phyloP scores from a whole-genome alignment of 768 basidiomycete genomes.

The Pleurotus djamor region DNA sequence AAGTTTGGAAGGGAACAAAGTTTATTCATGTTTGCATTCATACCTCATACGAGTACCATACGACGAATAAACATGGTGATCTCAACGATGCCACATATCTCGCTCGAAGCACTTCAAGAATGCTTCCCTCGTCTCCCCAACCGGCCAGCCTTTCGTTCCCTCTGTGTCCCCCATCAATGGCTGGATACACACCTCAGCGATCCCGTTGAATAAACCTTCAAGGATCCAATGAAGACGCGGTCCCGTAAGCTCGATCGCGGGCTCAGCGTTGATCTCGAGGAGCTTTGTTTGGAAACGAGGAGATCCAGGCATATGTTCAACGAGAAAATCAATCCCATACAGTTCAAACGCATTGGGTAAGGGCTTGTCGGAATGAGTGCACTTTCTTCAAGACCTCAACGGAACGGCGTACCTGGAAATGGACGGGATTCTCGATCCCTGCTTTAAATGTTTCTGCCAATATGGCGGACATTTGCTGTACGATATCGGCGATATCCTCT shows the following conservation, averaged over 20 bases:
- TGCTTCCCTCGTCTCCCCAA: constrained; percentile 50
- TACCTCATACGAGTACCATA: too few relatives aligned
- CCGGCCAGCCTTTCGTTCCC: constrained; percentile 31
- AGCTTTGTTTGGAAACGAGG: constrained; percentile 59
- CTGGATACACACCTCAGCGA: constrained; percentile 63
- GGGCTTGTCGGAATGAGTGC: constrained; percentile 41
- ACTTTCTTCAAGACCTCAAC: background rate
- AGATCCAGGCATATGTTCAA: constrained; percentile 39
- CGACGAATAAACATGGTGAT: too few relatives aligned
- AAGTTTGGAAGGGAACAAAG: background rate
- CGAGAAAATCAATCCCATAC: constrained; percentile 91
- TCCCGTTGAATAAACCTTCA: constrained; percentile 74
- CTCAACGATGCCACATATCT: constrained; percentile 28
- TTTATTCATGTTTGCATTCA: background rate
- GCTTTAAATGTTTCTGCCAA: constrained; percentile 86
- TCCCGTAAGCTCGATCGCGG: constrained; percentile 93
- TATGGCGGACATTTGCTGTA: constrained; percentile 59
- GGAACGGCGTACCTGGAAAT: constrained; percentile 68
- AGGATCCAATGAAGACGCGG: constrained; percentile 78
- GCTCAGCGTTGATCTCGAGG: constrained; percentile 92
- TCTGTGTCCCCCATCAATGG: constrained; percentile 51
- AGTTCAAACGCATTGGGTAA: constrained; percentile 93
- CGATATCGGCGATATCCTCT: constrained; percentile 41
- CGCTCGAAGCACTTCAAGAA: constrained; percentile 70
- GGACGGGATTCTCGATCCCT: constrained; percentile 74